Percentiles rank a stretch among this genome's conserved stretches.
Evolutionary conservation across 345 rosid species (phyloP).

Genomic region (Brassica rapa): DNA sequence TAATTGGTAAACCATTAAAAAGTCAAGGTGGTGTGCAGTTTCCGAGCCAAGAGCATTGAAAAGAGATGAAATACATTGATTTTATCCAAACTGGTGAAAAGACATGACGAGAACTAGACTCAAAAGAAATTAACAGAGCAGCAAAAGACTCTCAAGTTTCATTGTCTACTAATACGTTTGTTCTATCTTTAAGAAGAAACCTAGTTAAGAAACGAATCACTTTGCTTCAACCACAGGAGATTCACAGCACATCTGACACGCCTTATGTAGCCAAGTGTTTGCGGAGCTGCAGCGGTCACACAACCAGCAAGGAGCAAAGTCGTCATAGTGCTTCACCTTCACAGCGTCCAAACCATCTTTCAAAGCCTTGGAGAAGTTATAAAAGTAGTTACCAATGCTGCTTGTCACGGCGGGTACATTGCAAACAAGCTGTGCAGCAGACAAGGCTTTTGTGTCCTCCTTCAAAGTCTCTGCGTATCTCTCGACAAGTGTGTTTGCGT

Average conservation of each 20-base stretch:
- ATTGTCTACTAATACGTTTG: background rate
- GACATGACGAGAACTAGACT: background rate
- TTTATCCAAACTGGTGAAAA: background rate
- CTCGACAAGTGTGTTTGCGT: background rate
- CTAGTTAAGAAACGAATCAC: background rate
- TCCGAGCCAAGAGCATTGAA: constrained; percentile 42
- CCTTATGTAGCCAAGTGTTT: constrained; percentile 4
- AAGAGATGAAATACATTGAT: constrained; percentile 22
- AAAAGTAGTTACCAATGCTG: constrained; percentile 29
- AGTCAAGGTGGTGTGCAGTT: constrained; percentile 45
- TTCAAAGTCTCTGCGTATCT: constrained; percentile 8
- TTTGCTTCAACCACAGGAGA: background rate
- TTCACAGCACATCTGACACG: constrained; percentile 31
- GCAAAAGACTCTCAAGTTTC: background rate
- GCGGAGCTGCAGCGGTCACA: constrained; percentile 32
- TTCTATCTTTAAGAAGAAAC: background rate
- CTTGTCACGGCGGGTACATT: background rate
- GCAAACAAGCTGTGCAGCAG: background rate
- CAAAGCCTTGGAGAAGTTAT: constrained; percentile 10
- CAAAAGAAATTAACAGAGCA: background rate
- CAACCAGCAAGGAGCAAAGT: constrained; percentile 3
- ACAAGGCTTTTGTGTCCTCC: background rate
- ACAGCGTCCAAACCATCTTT: constrained; percentile 23
- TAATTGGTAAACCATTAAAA: constrained; percentile 16
- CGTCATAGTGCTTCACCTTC: constrained; percentile 21